phyloP scores from a whole-genome alignment of 495 filamentous ascomycete species.

The Penicillium canescens region DNA sequence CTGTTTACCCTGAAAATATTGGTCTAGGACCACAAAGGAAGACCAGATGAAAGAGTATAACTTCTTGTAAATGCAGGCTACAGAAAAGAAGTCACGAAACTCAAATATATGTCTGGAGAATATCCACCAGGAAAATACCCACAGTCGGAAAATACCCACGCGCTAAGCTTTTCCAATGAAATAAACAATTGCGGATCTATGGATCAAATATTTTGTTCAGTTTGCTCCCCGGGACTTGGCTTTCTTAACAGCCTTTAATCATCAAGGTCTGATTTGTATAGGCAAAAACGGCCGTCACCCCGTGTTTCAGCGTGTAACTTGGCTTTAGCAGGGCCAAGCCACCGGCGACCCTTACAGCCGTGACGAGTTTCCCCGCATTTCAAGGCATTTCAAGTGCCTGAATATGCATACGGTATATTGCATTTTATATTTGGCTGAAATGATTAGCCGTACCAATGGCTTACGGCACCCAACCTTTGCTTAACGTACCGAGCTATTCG shows the following conservation, averaged over 20 bases:
- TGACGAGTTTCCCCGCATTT: slow-evolving; percentile 7
- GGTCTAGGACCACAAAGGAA: too few relatives aligned
- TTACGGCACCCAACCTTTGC: not conserved
- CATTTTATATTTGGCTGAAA: not conserved
- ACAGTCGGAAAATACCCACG: slow-evolving; percentile 10
- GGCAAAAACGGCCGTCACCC: not conserved
- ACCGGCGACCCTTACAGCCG: not conserved
- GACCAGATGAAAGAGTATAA: too few relatives aligned
- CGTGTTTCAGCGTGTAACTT: not conserved
- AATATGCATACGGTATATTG: not conserved
- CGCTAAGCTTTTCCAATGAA: not conserved
- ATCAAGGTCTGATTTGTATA: too few relatives aligned
- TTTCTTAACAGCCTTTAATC: too few relatives aligned
- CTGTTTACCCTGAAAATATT: too few relatives aligned
- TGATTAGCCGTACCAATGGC: not conserved
- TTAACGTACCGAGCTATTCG: not conserved
- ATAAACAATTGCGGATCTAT: too few relatives aligned
- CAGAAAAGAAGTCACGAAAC: too few relatives aligned
- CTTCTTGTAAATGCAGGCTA: too few relatives aligned
- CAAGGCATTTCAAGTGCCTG: not conserved
- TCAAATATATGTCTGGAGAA: not conserved
- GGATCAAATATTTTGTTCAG: too few relatives aligned
- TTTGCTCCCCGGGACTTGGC: too few relatives aligned
- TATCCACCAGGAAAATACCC: slow-evolving; percentile 12
- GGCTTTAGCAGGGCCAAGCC: not conserved